Evolutionary conservation across 2,329 filamentous ascomycete genomes (phyloP).

Genomic region (Fusarium lyarnte): DNA sequence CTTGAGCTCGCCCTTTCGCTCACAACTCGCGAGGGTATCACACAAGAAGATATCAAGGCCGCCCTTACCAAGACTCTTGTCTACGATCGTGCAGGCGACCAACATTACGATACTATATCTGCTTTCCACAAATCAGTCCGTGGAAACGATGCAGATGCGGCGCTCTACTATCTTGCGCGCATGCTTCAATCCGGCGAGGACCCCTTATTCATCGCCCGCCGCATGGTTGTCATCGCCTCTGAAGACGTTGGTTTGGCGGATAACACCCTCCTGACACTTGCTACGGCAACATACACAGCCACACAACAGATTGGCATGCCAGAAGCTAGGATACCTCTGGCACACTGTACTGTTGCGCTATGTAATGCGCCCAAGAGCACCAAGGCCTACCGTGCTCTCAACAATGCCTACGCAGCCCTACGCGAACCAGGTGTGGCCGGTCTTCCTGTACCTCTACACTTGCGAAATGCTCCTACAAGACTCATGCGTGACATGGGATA

Average conservation of each 20-base stretch:
- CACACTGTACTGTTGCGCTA: conserved; percentile 85
- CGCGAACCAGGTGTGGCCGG: conserved; percentile 84
- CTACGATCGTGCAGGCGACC: conserved; percentile 93
- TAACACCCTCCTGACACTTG: conserved; percentile 82
- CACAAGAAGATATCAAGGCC: conserved; percentile 79
- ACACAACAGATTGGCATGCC: conserved; percentile 95
- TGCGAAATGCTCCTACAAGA: conserved; percentile 90
- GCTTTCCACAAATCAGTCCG: conserved; percentile 97
- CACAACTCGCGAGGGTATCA: conserved; percentile 65
- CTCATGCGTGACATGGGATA: conserved; percentile 94
- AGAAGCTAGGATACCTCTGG: conserved; percentile 91
- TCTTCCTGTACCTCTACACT: conserved; percentile 84
- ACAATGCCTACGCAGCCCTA: conserved; percentile 81
- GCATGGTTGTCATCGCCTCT: conserved; percentile 93
- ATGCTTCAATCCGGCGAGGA: conserved; percentile 98
- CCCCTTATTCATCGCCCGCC: conserved; percentile 88
- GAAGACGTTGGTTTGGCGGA: conserved; percentile 95
- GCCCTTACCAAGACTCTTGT: conserved; percentile 91
- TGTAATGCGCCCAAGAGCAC: conserved; percentile 87
- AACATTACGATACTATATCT: conserved; percentile 97
- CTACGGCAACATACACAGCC: conserved; percentile 86
- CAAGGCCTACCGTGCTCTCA: conserved; percentile 82
- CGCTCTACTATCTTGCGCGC: conserved; percentile 92
- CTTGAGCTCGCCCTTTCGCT: conserved; percentile 89
- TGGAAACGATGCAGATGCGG: conserved; percentile 84